These are phyloP conservation scores for Pythium phragmiticola DNA, from an alignment of 352 stramenopile species.

Conservation along the genomic window DNA sequence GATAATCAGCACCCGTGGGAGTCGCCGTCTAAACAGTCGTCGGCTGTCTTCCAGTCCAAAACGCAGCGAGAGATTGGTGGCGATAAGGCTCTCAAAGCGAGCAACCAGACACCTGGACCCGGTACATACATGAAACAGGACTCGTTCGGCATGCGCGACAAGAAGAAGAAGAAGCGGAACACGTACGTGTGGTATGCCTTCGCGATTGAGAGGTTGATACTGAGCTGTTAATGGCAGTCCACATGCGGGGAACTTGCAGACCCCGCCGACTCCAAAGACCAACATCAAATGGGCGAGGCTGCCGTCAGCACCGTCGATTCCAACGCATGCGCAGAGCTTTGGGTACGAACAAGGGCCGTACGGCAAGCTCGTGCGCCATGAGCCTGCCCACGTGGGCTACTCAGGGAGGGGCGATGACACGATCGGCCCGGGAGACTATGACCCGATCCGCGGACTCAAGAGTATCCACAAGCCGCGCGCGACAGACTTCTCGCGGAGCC, in stretches of 20 bases:
- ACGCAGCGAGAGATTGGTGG: constrained; percentile 42
- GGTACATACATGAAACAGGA: constrained; percentile 57
- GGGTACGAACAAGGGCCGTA: constrained; percentile 73
- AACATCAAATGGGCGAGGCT: constrained; percentile 67
- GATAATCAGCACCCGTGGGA: constrained; percentile 51
- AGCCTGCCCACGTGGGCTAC: constrained; percentile 55
- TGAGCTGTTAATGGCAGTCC: not conserved
- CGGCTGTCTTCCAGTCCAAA: constrained; percentile 55
- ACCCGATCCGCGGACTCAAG: constrained; percentile 64
- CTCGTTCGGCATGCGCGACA: constrained; percentile 40
- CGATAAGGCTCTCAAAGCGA: constrained; percentile 29
- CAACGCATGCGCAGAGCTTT: constrained; percentile 69
- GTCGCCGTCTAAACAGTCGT: constrained; percentile 51
- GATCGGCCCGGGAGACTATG: constrained; percentile 68
- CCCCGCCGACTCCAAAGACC: constrained; percentile 32
- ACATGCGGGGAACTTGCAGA: constrained; percentile 28
- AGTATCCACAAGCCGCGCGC: constrained; percentile 58
- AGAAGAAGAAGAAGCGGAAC: constrained; percentile 55
- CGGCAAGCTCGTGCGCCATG: constrained; percentile 68
- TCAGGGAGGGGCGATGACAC: constrained; percentile 58
- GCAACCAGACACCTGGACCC: constrained; percentile 48
- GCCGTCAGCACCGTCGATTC: constrained; percentile 72
- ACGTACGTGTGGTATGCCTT: not conserved
- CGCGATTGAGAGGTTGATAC: not conserved
- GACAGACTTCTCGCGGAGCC: constrained; percentile 77